phyloP scores from a whole-genome alignment of 78 protist species.

The Chrysochromulina parva region DNA sequence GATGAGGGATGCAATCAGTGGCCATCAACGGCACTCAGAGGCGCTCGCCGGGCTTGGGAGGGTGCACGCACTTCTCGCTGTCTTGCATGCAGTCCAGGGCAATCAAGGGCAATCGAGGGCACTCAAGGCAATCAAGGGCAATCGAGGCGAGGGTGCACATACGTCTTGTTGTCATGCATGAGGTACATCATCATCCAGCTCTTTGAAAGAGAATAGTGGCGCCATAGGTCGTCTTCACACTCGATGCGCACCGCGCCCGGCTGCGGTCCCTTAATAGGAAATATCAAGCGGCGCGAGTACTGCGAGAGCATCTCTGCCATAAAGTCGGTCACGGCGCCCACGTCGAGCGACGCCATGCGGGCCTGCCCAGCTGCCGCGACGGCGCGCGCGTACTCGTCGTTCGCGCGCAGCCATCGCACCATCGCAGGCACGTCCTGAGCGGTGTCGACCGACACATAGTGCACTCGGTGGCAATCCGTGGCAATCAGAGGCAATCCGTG shows the following conservation, averaged over 20 bases:
- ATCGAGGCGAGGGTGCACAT: too few relatives aligned
- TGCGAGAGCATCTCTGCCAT: background rate
- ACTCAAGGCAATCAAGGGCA: too few relatives aligned
- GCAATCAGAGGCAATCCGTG: too few relatives aligned
- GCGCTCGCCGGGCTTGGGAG: too few relatives aligned
- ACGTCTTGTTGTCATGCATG: background rate
- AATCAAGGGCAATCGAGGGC: too few relatives aligned
- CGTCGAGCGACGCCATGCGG: background rate
- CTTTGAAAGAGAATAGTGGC: background rate
- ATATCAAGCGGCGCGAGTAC: background rate
- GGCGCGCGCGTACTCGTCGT: background rate
- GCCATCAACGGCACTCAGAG: too few relatives aligned
- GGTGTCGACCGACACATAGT: background rate
- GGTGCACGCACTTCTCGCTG: too few relatives aligned
- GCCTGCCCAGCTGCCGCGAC: background rate
- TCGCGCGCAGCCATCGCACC: background rate
- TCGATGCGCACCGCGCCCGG: slow-evolving; percentile 11
- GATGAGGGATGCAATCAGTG: too few relatives aligned
- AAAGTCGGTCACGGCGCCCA: background rate
- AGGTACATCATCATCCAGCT: background rate
- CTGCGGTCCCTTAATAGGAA: background rate
- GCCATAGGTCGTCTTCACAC: slow-evolving; percentile 11
- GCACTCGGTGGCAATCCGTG: background rate
- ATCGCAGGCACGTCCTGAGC: background rate
- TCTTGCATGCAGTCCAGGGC: too few relatives aligned